phyloP scores from a whole-genome alignment of 495 filamentous ascomycete genomes.

The Lindgomyces ingoldianus region DNA sequence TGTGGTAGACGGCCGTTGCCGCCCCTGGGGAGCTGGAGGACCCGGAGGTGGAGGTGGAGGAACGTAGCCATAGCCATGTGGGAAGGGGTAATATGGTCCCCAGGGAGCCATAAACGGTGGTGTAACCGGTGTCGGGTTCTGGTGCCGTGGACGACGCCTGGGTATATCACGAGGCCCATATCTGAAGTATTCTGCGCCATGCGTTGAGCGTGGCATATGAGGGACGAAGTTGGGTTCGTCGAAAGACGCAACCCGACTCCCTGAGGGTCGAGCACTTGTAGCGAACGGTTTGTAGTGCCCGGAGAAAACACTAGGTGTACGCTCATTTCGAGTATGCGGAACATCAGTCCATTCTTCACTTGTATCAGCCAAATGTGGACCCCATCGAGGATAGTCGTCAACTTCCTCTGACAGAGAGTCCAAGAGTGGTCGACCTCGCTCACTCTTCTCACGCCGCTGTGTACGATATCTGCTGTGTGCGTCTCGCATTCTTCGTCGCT shows the following conservation, averaged over 20 bases:
- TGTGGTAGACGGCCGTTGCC: slow-evolving; percentile 13
- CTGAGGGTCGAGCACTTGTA: slow-evolving; percentile 12
- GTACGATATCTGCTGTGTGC: too few relatives aligned
- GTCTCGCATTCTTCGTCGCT: too few relatives aligned
- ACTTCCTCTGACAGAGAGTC: slow-evolving; percentile 43
- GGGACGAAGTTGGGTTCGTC: slow-evolving; percentile 41
- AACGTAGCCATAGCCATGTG: slow-evolving; percentile 17
- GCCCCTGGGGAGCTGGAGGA: slow-evolving; percentile 17
- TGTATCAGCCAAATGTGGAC: slow-evolving; percentile 35
- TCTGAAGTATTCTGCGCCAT: slow-evolving; percentile 35
- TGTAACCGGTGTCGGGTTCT: too few relatives aligned
- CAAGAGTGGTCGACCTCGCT: slow-evolving; percentile 36
- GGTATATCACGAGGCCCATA: too few relatives aligned
- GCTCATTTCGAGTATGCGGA: slow-evolving; percentile 36
- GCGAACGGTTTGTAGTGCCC: slow-evolving; percentile 29
- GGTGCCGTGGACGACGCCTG: too few relatives aligned
- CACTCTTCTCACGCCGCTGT: too few relatives aligned
- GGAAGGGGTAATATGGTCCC: slow-evolving; percentile 42
- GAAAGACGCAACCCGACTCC: slow-evolving; percentile 38
- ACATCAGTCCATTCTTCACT: slow-evolving; percentile 33
- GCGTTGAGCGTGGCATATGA: slow-evolving; percentile 40
- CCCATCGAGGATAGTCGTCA: slow-evolving; percentile 44
- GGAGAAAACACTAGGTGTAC: slow-evolving; percentile 39
- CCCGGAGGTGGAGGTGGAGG: slow-evolving; percentile 17
- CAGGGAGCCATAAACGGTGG: too few relatives aligned